Base-by-base conservation (phyloP, 2,329 filamentous ascomycete genomes). In the Alternaria sp. region DNA sequence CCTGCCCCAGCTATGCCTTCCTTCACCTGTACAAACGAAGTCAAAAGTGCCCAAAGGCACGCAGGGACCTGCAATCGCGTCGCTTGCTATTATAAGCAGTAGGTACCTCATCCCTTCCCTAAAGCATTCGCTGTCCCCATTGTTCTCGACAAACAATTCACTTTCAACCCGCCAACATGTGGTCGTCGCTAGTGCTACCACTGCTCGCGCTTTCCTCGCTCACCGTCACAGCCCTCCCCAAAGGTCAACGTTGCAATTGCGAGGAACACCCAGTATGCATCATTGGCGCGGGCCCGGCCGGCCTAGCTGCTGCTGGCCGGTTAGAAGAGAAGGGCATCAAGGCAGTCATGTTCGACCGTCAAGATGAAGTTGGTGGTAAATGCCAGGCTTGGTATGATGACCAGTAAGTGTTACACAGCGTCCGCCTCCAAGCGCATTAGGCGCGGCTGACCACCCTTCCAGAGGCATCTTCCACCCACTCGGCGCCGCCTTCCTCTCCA, bases 401-500 rank as follows among this genome's bases (percentile, higher is more conserved):
- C 30, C 57, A 75, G 78, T 80, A 71, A 71, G 78, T 77, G 63
- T 73, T 73, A 21, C 71, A 70, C 70, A 61, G 64, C 71, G 67
- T 68, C 50, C 37, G 11, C 30, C 55, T 33, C 41, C 57, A 55
- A 26, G 66, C 68, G 68, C 68, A 63, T 6, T 63, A 67, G 53
- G 56, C 72, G 74, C 74, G 67, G 73, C 77, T 79, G 70, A 79
- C 74, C 71, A 75, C 70, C 72, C 66, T 71, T 61, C 49, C 68
- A 80, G 78, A 69, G 78, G 74, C 66, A 73, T 75, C 61, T 79
- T 79, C 75, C 76, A 79, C 57, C 78, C 78, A 26, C 74, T 80
- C 61, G 78, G 78, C 63, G 78, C 78, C 25, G 77, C 77, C 61
- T 79, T 79, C 70, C 77, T 77, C 68, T 80, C 78, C n/a, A 79